Evolutionary conservation across 257 asterid species (phyloP).

Genomic region (Nicotiana tabacum): DNA sequence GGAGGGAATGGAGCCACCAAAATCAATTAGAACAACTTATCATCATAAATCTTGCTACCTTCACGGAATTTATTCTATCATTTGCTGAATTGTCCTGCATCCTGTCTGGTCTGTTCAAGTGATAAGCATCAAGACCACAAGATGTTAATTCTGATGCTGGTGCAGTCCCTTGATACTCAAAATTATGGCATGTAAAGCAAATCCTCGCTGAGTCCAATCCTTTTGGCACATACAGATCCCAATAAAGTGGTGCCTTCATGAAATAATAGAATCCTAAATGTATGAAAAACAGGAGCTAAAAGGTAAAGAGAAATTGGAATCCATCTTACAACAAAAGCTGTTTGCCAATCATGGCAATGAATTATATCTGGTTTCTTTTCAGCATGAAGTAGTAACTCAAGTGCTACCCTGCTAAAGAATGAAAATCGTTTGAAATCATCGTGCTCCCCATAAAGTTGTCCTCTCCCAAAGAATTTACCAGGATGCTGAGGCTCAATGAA

Average conservation of each 20-base stretch:
- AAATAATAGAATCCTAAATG: constrained; percentile 6
- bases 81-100: constrained; percentile 86
- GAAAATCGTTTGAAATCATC: constrained; percentile 98
- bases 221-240: constrained; percentile 86
- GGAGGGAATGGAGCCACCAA: not conserved
- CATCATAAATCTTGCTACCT: constrained; percentile 38
- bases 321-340: constrained; percentile 78
- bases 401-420: constrained; percentile 98
- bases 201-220: constrained; percentile 90
- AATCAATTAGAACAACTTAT: constrained; percentile 5
- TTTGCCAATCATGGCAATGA: constrained; percentile 99
- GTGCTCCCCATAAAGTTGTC: constrained; percentile 80
- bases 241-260: constrained; percentile 89
- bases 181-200: constrained; percentile 98
- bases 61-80: constrained; percentile 78
- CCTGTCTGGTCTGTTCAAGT: constrained; percentile 86
- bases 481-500: constrained; percentile 97
- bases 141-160: constrained; percentile 79
- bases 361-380: constrained; percentile 89
- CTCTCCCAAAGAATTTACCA: constrained; percentile 86
- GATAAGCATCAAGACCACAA: constrained; percentile 90
- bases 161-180: constrained; percentile 97
- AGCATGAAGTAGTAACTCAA: constrained; percentile 81
- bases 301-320: constrained; percentile 13
- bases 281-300: constrained; percentile 3